Conservation (phyloP, 2,329 filamentous ascomycete species). For the Trichoderma sp. region DNA sequence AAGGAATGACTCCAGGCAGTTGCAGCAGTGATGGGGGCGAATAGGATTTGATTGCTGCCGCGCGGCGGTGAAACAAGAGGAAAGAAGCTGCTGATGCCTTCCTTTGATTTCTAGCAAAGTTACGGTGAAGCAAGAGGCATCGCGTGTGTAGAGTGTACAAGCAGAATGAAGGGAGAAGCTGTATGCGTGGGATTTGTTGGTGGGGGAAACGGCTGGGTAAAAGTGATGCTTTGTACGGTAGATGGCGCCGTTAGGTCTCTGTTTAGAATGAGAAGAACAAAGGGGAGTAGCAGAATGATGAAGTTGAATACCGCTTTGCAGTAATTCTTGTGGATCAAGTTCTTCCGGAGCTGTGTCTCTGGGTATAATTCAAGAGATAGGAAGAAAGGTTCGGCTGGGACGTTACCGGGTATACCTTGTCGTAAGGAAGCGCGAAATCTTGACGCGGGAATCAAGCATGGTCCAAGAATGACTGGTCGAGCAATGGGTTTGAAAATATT, state of each 20-base stretch:
- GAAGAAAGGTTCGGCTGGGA: too few species aligned
- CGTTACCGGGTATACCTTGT: too few species aligned
- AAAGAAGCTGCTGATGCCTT: background rate
- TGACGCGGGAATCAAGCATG: too few species aligned
- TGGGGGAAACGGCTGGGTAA: background rate
- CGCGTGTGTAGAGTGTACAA: too few species aligned
- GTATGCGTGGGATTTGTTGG: background rate
- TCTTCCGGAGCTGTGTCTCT: too few species aligned
- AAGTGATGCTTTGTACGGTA: background rate
- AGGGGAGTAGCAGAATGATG: too few species aligned
- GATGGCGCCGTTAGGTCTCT: background rate
- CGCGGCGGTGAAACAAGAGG: background rate
- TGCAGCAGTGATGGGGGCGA: background rate
- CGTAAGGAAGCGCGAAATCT: too few species aligned
- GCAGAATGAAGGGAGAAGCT: background rate
- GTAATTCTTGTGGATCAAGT: too few species aligned
- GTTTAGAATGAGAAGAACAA: background rate
- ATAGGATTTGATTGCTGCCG: background rate
- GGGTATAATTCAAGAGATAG: too few species aligned
- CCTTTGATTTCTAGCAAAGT: background rate
- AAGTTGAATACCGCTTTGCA: too few species aligned
- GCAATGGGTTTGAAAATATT: too few species aligned
- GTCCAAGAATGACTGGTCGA: too few species aligned
- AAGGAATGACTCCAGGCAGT: background rate
- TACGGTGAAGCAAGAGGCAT: background rate